A percentile compares a stretch with the other conserved stretches of the same genome.
Conservation (phyloP, 2,329 filamentous ascomycete genomes). For the Clarireedia monteithiana region DNA sequence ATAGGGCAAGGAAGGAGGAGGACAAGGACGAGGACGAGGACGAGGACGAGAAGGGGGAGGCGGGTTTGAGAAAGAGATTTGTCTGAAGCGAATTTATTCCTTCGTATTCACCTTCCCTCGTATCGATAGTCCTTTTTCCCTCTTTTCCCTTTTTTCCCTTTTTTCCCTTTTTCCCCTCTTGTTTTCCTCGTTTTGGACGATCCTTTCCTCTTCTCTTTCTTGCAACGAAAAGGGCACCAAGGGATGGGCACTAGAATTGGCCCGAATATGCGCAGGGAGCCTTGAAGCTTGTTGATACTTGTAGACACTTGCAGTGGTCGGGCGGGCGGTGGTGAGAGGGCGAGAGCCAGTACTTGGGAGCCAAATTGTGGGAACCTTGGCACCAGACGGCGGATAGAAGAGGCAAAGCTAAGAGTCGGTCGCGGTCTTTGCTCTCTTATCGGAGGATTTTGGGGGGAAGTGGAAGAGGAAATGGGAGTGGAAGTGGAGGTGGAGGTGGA, state of each 20-base stretch:
- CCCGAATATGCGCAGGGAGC: background rate
- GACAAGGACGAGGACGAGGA: background rate
- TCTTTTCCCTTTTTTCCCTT: background rate
- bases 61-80: background rate
- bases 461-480: too few species aligned
- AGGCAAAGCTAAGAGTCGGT: too few species aligned
- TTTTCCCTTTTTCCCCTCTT: background rate
- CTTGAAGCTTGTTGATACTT: background rate
- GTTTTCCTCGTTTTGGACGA: background rate
- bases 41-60: background rate
- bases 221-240: background rate
- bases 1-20: background rate
- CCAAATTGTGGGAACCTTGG: too few species aligned
- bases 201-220: background rate
- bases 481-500: too few species aligned
- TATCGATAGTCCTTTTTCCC: background rate
- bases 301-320: background rate
- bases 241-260: too few species aligned
- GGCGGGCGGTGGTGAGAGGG: too few species aligned
- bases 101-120: background rate
- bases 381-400: too few species aligned
- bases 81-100: background rate
- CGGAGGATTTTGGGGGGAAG: too few species aligned
- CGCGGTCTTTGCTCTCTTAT: too few species aligned
- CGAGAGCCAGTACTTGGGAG: background rate